phyloP scores from a whole-genome alignment of 2,329 filamentous ascomycete genomes.

The Emmonsiellopsis sp. region DNA sequence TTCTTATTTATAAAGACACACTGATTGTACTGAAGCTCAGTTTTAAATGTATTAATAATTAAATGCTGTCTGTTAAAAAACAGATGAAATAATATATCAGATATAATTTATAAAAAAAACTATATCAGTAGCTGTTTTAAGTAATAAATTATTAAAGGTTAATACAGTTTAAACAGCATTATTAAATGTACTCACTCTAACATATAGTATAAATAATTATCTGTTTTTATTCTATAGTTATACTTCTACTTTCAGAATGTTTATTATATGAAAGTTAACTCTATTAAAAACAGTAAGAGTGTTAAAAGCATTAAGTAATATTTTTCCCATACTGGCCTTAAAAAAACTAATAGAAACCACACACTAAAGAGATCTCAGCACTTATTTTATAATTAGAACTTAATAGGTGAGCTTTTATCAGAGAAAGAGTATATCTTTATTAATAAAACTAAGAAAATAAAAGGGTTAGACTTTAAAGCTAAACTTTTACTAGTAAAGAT shows the following conservation, averaged over 20 bases:
- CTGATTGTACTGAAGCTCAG: background rate
- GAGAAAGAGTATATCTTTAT: background rate
- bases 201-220: background rate
- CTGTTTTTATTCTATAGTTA: background rate
- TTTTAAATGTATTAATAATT: background rate
- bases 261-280: background rate
- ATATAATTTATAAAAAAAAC: background rate
- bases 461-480: too few species aligned
- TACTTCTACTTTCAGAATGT: background rate
- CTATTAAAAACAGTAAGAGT: background rate
- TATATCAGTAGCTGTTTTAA: background rate
- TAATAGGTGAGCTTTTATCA: background rate
- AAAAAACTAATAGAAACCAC: background rate
- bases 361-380: background rate
- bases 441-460: background rate
- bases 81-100: background rate
- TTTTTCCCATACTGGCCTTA: background rate
- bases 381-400: background rate
- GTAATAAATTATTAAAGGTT: background rate
- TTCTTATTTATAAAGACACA: background rate
- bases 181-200: background rate
- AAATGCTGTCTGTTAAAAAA: background rate
- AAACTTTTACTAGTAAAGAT: too few species aligned
- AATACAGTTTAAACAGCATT: background rate
- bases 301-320: background rate